Conservation (phyloP, 2,329 filamentous ascomycete genomes). For the Venturia pyrina region DNA sequence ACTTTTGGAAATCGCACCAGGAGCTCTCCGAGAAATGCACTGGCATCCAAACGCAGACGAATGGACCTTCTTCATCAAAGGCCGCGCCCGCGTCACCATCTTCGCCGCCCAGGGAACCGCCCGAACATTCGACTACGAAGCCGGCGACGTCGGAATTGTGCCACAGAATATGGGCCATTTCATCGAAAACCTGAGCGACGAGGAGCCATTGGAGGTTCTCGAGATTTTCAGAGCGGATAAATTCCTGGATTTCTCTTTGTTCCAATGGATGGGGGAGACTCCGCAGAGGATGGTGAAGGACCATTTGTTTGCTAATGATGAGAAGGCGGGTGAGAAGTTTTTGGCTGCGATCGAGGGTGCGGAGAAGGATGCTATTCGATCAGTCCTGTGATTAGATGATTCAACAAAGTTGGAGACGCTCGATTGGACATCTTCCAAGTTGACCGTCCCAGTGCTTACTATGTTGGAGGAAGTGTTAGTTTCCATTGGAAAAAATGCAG, state of each 20-base stretch:
- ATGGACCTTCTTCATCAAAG: constrained; percentile 70
- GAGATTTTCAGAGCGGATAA: constrained; percentile 64
- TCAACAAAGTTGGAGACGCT: no score
- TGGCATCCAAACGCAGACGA: constrained; percentile 74
- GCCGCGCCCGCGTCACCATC: constrained; percentile 62
- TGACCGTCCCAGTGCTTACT: no score
- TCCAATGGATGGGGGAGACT: constrained; percentile 67
- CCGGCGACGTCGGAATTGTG: constrained; percentile 69
- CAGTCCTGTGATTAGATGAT: neutral
- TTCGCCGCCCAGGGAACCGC: constrained; percentile 61
- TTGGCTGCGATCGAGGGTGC: constrained; percentile 51
- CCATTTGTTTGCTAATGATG: constrained; percentile 54
- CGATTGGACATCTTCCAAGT: no score
- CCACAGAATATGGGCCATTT: constrained; percentile 71
- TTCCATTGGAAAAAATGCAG: no score
- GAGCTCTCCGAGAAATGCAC: constrained; percentile 68
- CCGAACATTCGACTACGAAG: constrained; percentile 64
- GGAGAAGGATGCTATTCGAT: constrained; percentile 39
- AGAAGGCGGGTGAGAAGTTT: constrained; percentile 52
- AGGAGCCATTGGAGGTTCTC: constrained; percentile 64
- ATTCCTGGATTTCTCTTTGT: constrained; percentile 63
- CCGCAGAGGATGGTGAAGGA: constrained; percentile 56
- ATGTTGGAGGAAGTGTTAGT: no score
- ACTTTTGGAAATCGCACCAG: constrained; percentile 60
- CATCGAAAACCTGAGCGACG: constrained; percentile 67